phyloP scores from a whole-genome alignment of 2,329 filamentous ascomycete genomes.

The Ophiostoma novo-ulmi region DNA sequence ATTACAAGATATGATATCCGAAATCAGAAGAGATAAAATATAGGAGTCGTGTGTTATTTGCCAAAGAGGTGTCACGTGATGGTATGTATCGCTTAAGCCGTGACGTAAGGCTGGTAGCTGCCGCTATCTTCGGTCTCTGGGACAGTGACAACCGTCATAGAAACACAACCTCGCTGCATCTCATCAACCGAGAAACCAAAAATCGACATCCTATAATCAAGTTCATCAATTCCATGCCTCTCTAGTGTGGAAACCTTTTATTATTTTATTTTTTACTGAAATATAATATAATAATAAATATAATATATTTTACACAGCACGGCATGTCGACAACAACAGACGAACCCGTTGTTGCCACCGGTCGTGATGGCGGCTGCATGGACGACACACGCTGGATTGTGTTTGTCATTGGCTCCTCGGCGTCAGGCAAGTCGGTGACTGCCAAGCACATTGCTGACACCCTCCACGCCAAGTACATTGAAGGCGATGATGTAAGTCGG shows the following conservation, averaged over 20 bases:
- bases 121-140: not conserved
- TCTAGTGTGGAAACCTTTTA: not conserved
- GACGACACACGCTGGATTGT: conserved; percentile 45
- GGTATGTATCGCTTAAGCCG: too few species aligned
- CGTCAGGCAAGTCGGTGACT: conserved; percentile 58
- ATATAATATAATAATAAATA: not conserved
- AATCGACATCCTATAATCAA: not conserved
- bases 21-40: too few species aligned
- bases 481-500: conserved; percentile 48
- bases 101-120: not conserved
- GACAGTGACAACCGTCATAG: not conserved
- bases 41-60: not conserved
- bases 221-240: not conserved
- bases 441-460: conserved; percentile 47
- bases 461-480: conserved; percentile 51
- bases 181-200: not conserved
- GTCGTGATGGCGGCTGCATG: conserved; percentile 19
- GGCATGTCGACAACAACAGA: conserved; percentile 9
- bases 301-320: not conserved
- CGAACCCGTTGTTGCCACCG: not conserved
- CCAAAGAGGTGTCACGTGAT: not conserved
- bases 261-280: not conserved
- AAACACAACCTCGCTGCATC: not conserved
- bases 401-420: conserved; percentile 57
- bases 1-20: too few species aligned